phyloP scores from a whole-genome alignment of 2,329 filamentous ascomycete species.

The Aureobasidium leucospermi region DNA sequence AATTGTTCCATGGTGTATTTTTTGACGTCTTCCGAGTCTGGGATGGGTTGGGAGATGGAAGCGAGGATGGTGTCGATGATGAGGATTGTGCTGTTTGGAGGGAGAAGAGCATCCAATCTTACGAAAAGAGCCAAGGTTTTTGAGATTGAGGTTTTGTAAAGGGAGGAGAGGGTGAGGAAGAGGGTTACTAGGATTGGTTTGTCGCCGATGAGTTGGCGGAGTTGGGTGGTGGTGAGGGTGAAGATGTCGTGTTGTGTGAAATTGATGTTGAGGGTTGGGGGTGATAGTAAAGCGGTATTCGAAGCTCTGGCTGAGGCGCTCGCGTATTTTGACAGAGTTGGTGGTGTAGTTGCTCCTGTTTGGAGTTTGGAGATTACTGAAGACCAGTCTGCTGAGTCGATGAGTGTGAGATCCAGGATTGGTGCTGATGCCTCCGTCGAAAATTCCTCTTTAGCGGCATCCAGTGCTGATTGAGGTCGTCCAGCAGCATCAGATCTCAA shows the following conservation, averaged over 20 bases:
- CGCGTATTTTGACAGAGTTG: constrained; percentile 6
- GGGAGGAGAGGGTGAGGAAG: not conserved
- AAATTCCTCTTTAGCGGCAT: not conserved
- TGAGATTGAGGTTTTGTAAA: constrained; percentile 3
- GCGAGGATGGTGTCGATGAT: not conserved
- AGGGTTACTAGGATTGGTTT: not conserved
- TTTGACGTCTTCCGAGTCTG: not conserved
- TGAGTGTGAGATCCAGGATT: not conserved
- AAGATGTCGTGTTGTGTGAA: not conserved
- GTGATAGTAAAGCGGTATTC: not conserved
- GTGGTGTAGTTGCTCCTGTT: not conserved
- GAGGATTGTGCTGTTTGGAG: not conserved
- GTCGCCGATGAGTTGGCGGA: not conserved
- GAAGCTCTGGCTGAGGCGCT: not conserved
- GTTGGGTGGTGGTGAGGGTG: not conserved
- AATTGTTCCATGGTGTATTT: not conserved
- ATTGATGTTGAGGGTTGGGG: not conserved
- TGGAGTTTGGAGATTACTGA: not conserved
- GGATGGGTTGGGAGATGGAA: not conserved
- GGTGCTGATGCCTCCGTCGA: not conserved
- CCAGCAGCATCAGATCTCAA: not conserved
- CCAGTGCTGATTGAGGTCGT: not conserved
- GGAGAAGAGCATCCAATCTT: not conserved
- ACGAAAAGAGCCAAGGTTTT: not conserved
- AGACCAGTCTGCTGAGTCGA: constrained; percentile 9